These are phyloP conservation scores for Colletotrichum sp. DNA, from an alignment of 2,329 filamentous ascomycete genomes.

Conservation along the genomic window DNA sequence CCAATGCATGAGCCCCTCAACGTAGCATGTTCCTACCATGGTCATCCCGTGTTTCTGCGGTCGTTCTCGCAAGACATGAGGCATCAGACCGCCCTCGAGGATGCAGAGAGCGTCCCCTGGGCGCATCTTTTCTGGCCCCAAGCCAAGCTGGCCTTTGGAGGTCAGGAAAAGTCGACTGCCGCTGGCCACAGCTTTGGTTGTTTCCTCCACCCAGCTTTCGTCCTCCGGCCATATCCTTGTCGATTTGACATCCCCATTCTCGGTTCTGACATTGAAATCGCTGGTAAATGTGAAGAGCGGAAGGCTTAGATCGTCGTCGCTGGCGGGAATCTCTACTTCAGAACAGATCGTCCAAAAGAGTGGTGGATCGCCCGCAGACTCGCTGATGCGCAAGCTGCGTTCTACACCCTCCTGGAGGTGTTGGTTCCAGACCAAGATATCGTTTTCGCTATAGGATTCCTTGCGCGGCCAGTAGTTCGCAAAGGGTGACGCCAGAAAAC, in stretches of 20 bases:
- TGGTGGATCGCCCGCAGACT: not conserved
- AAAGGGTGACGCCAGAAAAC: not conserved
- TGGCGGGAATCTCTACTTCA: not conserved
- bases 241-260: not conserved
- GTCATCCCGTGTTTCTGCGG: not conserved
- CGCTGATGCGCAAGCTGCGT: not conserved
- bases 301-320: not conserved
- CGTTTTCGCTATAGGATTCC: not conserved
- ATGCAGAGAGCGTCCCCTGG: not conserved
- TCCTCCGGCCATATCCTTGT: not conserved
- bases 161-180: not conserved
- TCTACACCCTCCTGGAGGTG: not conserved
- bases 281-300: not conserved
- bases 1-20: slow-evolving; percentile 5
- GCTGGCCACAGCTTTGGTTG: not conserved
- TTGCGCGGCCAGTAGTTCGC: not conserved
- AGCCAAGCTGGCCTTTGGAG: not conserved
- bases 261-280: not conserved
- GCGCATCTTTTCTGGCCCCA: not conserved
- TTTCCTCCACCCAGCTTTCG: not conserved
- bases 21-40: slow-evolving; percentile 6
- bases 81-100: slow-evolving; percentile 5
- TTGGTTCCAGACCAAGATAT: not conserved
- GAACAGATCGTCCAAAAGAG: not conserved
- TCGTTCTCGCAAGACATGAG: not conserved